phyloP scores from a whole-genome alignment of 2,329 filamentous ascomycete species.

The Phyllachora maydis region DNA sequence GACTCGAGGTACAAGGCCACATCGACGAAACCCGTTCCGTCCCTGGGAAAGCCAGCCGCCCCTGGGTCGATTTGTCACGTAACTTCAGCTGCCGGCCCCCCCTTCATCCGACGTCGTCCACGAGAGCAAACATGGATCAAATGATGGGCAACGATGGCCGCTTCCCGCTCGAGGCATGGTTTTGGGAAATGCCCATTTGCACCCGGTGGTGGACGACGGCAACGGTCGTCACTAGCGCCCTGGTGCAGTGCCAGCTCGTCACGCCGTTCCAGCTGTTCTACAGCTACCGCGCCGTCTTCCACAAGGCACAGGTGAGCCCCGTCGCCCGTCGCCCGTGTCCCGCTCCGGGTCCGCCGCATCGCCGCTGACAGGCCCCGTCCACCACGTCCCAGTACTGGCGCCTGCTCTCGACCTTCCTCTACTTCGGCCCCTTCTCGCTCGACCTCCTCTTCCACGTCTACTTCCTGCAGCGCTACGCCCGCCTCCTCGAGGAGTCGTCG shows the following conservation, averaged over 20 bases:
- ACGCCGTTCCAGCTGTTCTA: slow-evolving; percentile 95
- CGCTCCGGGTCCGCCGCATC: too few species aligned
- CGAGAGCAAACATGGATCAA: slow-evolving; percentile 25
- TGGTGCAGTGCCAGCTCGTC: slow-evolving; percentile 85
- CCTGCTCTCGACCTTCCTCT: slow-evolving; percentile 86
- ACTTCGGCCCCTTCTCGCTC: slow-evolving; percentile 85
- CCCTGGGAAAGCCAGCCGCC: too few species aligned
- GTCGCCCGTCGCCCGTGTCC: slow-evolving; percentile 1
- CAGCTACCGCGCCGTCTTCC: slow-evolving; percentile 78
- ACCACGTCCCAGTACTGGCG: slow-evolving; percentile 64
- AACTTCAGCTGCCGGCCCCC: too few species aligned
- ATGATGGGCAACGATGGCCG: slow-evolving; percentile 36
- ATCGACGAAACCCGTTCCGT: too few species aligned
- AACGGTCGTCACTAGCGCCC: slow-evolving; percentile 65
- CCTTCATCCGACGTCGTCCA: not conserved
- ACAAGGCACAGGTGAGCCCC: slow-evolving; percentile 62
- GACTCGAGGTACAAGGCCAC: too few species aligned
- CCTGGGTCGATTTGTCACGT: too few species aligned
- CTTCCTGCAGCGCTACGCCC: slow-evolving; percentile 91
- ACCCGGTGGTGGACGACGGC: slow-evolving; percentile 95
- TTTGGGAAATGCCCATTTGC: slow-evolving; percentile 94
- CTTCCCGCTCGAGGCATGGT: slow-evolving; percentile 88
- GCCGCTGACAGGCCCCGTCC: too few species aligned
- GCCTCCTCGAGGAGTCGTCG: slow-evolving; percentile 87
- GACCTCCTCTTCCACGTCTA: slow-evolving; percentile 96